Evolutionary conservation across 352 stramenopile genomes (phyloP).

Genomic region (Phytophthora kernoviae): DNA sequence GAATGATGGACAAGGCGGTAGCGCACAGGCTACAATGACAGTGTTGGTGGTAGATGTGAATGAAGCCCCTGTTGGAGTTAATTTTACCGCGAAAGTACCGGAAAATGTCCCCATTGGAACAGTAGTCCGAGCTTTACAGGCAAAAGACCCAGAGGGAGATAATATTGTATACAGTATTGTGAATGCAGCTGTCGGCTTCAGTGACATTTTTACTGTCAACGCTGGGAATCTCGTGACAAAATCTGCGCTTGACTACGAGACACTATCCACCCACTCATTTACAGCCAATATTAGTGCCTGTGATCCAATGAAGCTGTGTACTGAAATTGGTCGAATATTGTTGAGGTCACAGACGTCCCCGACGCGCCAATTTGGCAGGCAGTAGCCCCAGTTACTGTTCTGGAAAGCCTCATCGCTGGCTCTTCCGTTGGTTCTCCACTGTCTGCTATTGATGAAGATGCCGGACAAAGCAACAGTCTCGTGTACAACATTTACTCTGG

Average conservation of each 20-base stretch:
- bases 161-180: conserved; percentile 27
- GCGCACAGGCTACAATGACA: conserved; percentile 19
- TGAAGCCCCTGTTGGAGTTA: conserved; percentile 27
- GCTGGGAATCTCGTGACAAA: conserved; percentile 23
- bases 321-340: conserved; percentile 38
- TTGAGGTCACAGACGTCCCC: conserved; percentile 47
- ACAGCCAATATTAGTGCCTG: conserved; percentile 36
- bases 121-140: conserved; percentile 25
- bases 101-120: conserved; percentile 46
- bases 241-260: conserved; percentile 24
- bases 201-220: conserved; percentile 19
- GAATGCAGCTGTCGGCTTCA: conserved; percentile 11
- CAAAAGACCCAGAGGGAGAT: conserved; percentile 49
- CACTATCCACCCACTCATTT: conserved; percentile 25
- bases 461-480: conserved; percentile 41
- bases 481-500: conserved; percentile 53
- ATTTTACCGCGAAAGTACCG: conserved; percentile 30
- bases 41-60: conserved; percentile 39
- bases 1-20: conserved; percentile 23
- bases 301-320: conserved; percentile 47
- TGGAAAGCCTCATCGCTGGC: conserved; percentile 15
- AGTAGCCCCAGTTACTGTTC: conserved; percentile 14
- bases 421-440: conserved; percentile 28
- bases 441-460: conserved; percentile 52
- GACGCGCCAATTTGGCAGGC: conserved; percentile 43